Base-by-base conservation (phyloP, 2,329 filamentous ascomycete genomes). In the Diaporthe aspalathi region DNA sequence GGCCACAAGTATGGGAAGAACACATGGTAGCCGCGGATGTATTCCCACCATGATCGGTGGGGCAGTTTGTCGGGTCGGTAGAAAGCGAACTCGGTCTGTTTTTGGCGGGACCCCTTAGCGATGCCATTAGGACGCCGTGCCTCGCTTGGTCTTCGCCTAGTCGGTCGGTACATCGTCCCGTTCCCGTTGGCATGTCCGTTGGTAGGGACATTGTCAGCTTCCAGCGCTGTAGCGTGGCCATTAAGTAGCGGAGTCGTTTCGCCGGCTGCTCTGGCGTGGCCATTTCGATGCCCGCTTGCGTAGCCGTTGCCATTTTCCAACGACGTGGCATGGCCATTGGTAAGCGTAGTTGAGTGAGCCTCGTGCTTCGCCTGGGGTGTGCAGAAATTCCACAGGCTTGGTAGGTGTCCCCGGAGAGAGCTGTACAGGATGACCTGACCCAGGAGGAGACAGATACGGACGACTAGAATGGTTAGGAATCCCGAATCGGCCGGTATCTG, bases 1-100 rank as follows among this genome's bases (percentile, higher is more conserved):
- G 96, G 96, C 96, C 96, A 99, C 71, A 98, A 89, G 79, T 98
- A 99, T 0, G 95, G 95, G 80, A 98, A 97, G 82, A 99, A 97
- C 66, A 98, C 86, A 16, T 92, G 93, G 81, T 98, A 99, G 56
- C 95, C 94, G 74, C 92, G 91, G 73, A 98, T 85, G 80, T 99
- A 99, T 79, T 98, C 95, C 90, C 93, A 97, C 96, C 96, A 99
- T 67, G 91, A 96, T 75, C 93, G 94, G 76, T 93, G 93, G 3
- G 94, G 95, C 11, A 94, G 89, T 74, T 94, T 95, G 47, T 92
- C 92, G 2, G 95, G 95, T 76, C 95, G 92, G 80, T 97, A 97
- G 86, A 97, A 98, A 12, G 92, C 90, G 29, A 90, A 89, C 66
- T 90, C 88, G 71, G 94, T 91, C 73, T 84, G 84, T 68, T 77